Conservation (phyloP, 2,329 filamentous ascomycete species). For the Penicillium sp. region DNA sequence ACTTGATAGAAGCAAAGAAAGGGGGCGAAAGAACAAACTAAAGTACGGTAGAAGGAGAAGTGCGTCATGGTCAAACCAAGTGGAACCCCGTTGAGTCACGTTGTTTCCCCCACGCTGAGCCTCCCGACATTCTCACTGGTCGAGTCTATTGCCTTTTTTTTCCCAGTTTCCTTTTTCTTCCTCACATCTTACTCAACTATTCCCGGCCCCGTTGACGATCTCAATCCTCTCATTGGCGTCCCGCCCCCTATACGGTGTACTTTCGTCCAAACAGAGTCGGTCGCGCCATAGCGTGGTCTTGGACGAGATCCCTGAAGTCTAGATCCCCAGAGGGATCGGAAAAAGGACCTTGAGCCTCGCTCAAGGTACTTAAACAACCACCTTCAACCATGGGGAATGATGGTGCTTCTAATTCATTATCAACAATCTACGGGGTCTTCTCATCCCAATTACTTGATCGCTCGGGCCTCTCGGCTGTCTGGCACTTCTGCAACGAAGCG, state of each 20-base stretch:
- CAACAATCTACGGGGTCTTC: conserved; percentile 14
- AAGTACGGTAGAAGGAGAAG: neutral
- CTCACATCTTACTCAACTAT: neutral
- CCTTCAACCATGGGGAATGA: conserved; percentile 17
- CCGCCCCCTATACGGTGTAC: neutral
- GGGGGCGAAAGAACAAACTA: neutral
- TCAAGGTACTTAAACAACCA: conserved; percentile 18
- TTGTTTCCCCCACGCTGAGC: conserved; percentile 22
- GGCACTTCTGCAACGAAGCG: conserved; percentile 23
- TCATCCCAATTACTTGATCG: conserved; percentile 6
- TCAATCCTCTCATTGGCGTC: conserved; percentile 18
- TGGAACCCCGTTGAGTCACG: conserved; percentile 18
- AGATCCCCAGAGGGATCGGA: conserved; percentile 9
- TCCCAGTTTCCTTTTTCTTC: conserved; percentile 1
- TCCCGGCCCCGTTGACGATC: conserved; percentile 20
- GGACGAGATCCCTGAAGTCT: conserved; percentile 2
- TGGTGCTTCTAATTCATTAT: conserved; percentile 6
- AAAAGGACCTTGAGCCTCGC: neutral
- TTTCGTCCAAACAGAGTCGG: conserved; percentile 13
- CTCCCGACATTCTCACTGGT: conserved; percentile 20
- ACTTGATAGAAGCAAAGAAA: neutral
- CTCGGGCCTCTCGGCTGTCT: conserved; percentile 10
- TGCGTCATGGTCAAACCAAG: conserved; percentile 4
- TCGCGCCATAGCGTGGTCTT: conserved; percentile 17
- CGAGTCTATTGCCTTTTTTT: conserved; percentile 18